Percentiles rank a stretch among this genome's conserved stretches.
These are phyloP conservation scores for Salix viminalis DNA, from an alignment of 345 rosid genomes.

Conservation along the genomic window DNA sequence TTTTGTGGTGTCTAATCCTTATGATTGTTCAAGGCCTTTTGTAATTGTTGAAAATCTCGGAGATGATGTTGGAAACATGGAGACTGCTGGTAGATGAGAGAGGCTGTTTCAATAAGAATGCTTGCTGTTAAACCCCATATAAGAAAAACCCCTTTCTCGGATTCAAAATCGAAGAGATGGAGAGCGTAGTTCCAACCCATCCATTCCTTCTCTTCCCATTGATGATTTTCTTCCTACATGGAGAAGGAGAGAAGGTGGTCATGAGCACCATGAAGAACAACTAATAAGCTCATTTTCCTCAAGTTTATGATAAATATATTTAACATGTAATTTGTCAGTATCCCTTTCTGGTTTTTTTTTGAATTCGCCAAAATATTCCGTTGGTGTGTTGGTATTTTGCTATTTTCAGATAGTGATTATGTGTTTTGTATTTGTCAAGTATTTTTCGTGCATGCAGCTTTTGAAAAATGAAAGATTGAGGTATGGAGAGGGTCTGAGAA, in stretches of 20 bases:
- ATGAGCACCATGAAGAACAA: background rate
- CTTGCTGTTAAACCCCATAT: conserved; percentile 36
- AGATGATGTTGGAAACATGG: conserved; percentile 20
- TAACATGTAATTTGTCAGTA: no score
- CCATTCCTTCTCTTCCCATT: conserved; percentile 35
- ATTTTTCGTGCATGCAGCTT: no score
- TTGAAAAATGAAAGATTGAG: no score
- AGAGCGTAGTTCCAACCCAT: conserved; percentile 26
- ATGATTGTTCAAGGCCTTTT: conserved; percentile 4
- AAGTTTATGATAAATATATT: no score
- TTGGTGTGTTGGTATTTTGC: no score
- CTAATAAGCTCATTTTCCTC: background rate
- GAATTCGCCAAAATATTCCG: no score
- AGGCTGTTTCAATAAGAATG: conserved; percentile 35
- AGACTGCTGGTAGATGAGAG: conserved; percentile 22
- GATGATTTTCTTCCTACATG: conserved; percentile 31
- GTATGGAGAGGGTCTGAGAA: background rate
- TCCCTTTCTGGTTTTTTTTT: no score
- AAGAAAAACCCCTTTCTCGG: conserved; percentile 12
- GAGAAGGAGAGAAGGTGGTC: background rate
- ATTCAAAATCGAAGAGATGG: conserved; percentile 24
- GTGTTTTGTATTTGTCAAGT: no score
- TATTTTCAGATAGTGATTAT: no score
- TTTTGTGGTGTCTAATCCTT: no score
- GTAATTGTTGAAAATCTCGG: conserved; percentile 32